These are phyloP conservation scores for Mycosphaerella sp. DNA, from an alignment of 2,329 filamentous ascomycete genomes.

Conservation along the genomic window DNA sequence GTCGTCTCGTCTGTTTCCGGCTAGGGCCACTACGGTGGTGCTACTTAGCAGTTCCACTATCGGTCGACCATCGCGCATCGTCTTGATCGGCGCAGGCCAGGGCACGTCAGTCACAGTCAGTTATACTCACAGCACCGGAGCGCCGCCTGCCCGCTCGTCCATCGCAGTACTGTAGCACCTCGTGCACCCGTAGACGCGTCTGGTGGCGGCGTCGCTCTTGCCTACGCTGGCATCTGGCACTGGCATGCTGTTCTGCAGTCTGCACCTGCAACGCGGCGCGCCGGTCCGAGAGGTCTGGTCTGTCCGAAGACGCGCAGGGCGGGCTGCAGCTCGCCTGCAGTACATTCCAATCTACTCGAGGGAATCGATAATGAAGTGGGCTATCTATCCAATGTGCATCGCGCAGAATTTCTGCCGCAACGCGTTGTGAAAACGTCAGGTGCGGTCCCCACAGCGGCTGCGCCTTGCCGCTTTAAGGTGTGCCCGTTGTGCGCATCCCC, in stretches of 20 bases:
- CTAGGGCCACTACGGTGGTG: neutral
- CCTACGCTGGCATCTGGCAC: neutral
- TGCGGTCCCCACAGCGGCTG: slow-evolving; percentile 15
- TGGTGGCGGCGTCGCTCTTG: neutral
- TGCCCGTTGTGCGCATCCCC: neutral
- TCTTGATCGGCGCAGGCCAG: neutral
- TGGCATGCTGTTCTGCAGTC: neutral
- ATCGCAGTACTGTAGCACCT: too few species aligned
- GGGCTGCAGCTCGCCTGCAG: neutral
- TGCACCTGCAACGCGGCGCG: neutral
- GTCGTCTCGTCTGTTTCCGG: neutral
- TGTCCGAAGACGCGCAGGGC: neutral
- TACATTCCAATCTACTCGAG: slow-evolving; percentile 15
- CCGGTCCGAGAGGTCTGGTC: neutral
- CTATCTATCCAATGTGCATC: slow-evolving; percentile 15
- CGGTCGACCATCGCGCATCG: neutral
- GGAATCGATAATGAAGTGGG: slow-evolving; percentile 8
- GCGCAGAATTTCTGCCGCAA: slow-evolving; percentile 1
- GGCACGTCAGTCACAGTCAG: too few species aligned
- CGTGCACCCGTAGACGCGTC: too few species aligned
- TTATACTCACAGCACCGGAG: neutral
- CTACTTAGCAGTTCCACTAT: neutral
- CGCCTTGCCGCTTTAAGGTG: slow-evolving; percentile 6
- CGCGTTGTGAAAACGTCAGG: slow-evolving; percentile 11
- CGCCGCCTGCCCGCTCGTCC: too few species aligned